Evolutionary conservation across 163 green algal species (phyloP), one percentile per base, ranked within the genome.

Genomic region (Scenedesmus sp.): DNA sequence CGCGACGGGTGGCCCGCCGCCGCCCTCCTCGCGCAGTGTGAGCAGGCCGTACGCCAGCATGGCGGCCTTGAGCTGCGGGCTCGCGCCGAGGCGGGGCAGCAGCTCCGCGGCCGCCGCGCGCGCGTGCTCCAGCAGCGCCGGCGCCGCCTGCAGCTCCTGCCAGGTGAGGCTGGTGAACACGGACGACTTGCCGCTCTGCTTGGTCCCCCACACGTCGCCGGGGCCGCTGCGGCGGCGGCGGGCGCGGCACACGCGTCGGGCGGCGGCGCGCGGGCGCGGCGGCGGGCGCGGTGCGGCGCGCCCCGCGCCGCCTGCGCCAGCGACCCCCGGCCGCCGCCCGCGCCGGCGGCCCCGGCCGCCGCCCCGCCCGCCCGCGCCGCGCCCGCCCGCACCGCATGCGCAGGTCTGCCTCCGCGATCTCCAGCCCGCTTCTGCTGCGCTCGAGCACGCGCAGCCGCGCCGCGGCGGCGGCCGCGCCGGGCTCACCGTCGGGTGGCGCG

Each of bases 401-500:
- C 4, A 97, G 82, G 56, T 97, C 93, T 10, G 75, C 86, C 73
- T 96, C 83, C 1, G 93, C 92, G 39, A 97, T 93, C 1, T 84
- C 31, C 53, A 95, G 91, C 17, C 93, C 93, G 73, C 90, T 78
- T 64, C 85, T 72, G 24, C 70, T 86, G 20, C 42, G 31, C 57
- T 91, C 88, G 36, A 94, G 73, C 28, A 91, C 83, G 13, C 71
- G 29, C 71, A 94, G 81, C 26, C 82, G 70, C 26, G 73, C 42
- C 15, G 82, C 24, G 10, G 60, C 62, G 13, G 18, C 39, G 13
- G 51, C 57, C 62, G 31, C 45, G 54, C 11, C 50, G 0, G 28
- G 31, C 13, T 5, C 28, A 48, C 64, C 42, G 9, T 17, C 56
- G 5, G 63, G 20, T 17, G 51, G 45, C 22, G 77, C 76, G 7